Evolutionary conservation across 208 protist species (phyloP), one percentile per base, ranked within the genome.

Genomic region (Crithidia thermophila): DNA sequence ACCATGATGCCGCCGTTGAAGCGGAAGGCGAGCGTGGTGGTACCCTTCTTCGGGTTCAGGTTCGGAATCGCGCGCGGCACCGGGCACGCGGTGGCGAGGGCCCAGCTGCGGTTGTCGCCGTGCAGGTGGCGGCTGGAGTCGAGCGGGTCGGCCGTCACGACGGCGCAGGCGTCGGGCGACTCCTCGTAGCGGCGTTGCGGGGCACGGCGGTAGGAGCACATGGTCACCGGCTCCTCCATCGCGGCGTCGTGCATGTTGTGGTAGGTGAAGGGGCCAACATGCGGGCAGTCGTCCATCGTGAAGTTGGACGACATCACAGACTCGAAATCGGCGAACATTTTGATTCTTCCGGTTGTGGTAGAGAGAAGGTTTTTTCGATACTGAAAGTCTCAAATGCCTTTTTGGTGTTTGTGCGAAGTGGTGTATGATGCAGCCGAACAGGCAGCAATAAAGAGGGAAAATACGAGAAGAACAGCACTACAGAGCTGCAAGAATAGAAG

Each of bases 21-120:
- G 50, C 94, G 81, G 80, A 99, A 99, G 14, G 88, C 98, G 23
- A 99, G 89, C 27, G 99, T 99, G 2, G 99, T 99, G 0, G 99
- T 99, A 68, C 99, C 99, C 77, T 97, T 97, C 70, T 96, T 95
- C 63, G 77, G 34, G 47, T 94, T 72, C 6, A 97, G 33, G 46
- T 94, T 91, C 31, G 92, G 92, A 56, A 97, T 82, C 28, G 85
- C 75, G 34, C 87, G 86, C 11, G 92, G 92, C 30, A 95, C 86
- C n/a, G 92, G 89, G 65, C 89, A 94, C 23, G 73, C 39, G 57
- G 77, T 67, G 25, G 79, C 76, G n/a, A 95, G 72, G 50, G 89
- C 75, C 90, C 90, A 95, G 60, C 60, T 75, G 47, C 90, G 84
- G 34, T 66, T 81, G 45, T 92, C 85, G 20, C 81, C 73, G 40